Evolutionary conservation across 805 yeast genomes (phyloP), one percentile per base, ranked within the genome.

Genomic region (Candida bentonensis): DNA sequence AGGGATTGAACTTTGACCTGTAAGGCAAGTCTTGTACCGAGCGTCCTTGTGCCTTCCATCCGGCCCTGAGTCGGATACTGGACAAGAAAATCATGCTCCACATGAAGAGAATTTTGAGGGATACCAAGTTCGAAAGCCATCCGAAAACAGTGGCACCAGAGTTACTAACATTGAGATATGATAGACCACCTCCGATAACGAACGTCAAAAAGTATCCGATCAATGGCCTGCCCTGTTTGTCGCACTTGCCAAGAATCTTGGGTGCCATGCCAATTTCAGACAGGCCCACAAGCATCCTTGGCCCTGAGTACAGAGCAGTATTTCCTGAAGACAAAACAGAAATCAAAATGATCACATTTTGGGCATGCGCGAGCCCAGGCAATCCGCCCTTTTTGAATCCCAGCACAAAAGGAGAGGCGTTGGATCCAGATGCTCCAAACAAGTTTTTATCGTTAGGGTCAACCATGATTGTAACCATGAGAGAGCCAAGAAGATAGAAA

Each of bases 331-430:
- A 79, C 58, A 82, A 73, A 46, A 82, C 84, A 52, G 81, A 79
- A 22, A 81, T 61, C 55, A 84, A 60, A 50, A 84, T 79, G 60
- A 82, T 75, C 2, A 78, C 88, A 58, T 84, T 84, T 53, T 83
- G 67, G 41, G 84, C 69, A 53, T 78, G 81, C 36, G 84, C 84
- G 46, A 83, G 65, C 1, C 74, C 85, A 7, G 57, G 53, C 48
- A 82, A 79, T 15, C 67, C 58, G 21, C 84, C 82, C 51, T 74
- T 75, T 48, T 72, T 73, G 54, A 82, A 79, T 43, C 89, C 94
- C 57, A 83, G 79, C 44, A 82, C 89, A 54, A 82, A 82, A 39
- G 92, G 92, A n/a, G 88, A 79, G 20, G 88, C 85, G 41, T 79
- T 71, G 43, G 43, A 22, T 44, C 46, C 27, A 39, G 30, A 36